Percentiles rank a stretch among this genome's conserved stretches.
Conservation (phyloP, 2,329 filamentous ascomycete species). For the Aspergillus udagawae region DNA sequence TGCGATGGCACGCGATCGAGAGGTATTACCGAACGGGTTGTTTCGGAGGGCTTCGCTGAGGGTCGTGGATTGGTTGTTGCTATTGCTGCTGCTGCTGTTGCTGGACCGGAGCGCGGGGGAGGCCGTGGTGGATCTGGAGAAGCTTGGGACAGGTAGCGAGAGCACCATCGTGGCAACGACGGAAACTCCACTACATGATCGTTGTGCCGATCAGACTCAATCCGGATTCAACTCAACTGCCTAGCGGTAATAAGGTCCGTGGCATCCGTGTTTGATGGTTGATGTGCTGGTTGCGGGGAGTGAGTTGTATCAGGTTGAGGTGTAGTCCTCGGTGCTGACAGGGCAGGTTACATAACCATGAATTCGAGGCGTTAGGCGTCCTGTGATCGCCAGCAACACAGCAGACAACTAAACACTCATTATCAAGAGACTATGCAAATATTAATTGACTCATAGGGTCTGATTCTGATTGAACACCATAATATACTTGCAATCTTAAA, state of each 20-base stretch:
- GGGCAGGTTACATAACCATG: background rate
- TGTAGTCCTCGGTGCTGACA: background rate
- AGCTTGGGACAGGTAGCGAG: conserved; percentile 34
- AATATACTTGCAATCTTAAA: background rate
- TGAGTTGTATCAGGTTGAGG: background rate
- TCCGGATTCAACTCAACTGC: background rate
- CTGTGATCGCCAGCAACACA: background rate
- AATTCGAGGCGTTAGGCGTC: background rate
- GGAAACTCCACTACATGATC: conserved; percentile 30
- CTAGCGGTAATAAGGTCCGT: background rate
- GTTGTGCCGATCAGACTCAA: background rate
- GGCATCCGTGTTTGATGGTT: background rate
- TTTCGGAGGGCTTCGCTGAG: conserved; percentile 43
- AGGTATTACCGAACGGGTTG: conserved; percentile 39
- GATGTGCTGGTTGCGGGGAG: background rate
- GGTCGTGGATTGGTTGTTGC: conserved; percentile 29
- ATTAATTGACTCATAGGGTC: background rate
- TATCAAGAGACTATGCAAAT: background rate
- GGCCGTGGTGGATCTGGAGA: conserved; percentile 27
- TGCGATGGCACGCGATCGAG: conserved; percentile 23
- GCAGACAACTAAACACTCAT: too few relatives aligned
- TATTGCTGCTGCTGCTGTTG: conserved; percentile 18
- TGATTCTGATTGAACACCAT: background rate
- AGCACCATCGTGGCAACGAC: conserved; percentile 33
- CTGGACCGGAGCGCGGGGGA: conserved; percentile 24